Evolutionary conservation across 768 basidiomycete species (phyloP), one percentile per base, ranked within the genome.

Genomic region (Mycena venus): DNA sequence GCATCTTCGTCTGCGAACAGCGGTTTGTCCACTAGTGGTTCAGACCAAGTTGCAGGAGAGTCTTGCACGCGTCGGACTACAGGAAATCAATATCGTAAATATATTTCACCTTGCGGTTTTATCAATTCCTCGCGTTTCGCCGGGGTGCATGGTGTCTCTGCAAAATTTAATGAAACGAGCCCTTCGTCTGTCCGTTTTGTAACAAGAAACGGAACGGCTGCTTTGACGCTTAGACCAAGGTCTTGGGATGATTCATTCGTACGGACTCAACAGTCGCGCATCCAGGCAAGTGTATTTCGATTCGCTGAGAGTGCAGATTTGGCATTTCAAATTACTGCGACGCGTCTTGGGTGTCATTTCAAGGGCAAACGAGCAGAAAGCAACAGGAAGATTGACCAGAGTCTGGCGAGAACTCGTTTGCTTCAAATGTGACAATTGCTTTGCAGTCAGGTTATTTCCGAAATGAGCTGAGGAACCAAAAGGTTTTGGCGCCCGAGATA

Each of bases 131-230:
- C 53, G 25, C 7, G 29, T 58, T 61, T 70, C 34, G 9, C 55
- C 2, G 68, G 32, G 2, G 55, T 60, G 25, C 70, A 75, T 64
- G 70, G 65, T 15, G 58, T 55, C 67, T 75, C 75, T 75, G 14
- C 5, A 51, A 25, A 10, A 2, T 2, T 32, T 58, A 11, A 60
- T 36, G 1, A 1, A 0, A 14, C 2, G 27, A n/a, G 27, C n/a
- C 9, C 49, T 59, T 51, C n/a, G n/a, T 88, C 93, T 93, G 78
- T 97, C 96, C 55, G 78, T 84, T 81, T 93, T 95, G 82, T 90
- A 96, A 79, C 96, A 97, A 23, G 84, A 70, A 5, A 96, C 91
- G 15, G 95, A 96, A 79, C 96, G 96, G 78, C 96, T 97, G 73
- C 32, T 19, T 12, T 27, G 49, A 23, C 12, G 61, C 51, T 49